Percentiles rank a stretch among this genome's conserved stretches.
These are phyloP conservation scores for Malus sieversii DNA, from an alignment of 306 rosid species.

Conservation along the genomic window DNA sequence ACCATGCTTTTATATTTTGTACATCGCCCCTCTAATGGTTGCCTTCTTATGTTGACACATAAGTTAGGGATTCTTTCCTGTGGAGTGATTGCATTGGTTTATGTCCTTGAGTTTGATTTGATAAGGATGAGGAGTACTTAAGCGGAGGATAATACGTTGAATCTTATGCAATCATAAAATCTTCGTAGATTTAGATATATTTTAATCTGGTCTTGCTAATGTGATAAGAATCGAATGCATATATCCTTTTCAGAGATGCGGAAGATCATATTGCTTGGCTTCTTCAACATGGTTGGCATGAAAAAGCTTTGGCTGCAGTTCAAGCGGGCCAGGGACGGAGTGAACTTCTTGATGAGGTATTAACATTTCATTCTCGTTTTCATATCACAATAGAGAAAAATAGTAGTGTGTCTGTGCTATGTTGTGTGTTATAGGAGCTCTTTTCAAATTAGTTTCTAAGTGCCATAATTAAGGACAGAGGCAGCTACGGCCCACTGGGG, in stretches of 20 bases:
- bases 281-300: constrained; percentile 95
- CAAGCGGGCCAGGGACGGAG: constrained; percentile 95
- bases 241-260: constrained; percentile 63
- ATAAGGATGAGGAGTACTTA: not conserved
- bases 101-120: not conserved
- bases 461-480: not conserved
- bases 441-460: not conserved
- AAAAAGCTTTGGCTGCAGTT: constrained; percentile 93
- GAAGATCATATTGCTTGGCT: constrained; percentile 99
- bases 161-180: not conserved
- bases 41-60: not conserved
- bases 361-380: not conserved
- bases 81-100: not conserved
- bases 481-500: not conserved
- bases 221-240: constrained; percentile 16
- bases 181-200: not conserved
- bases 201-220: not conserved
- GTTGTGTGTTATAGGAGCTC: not conserved
- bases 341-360: constrained; percentile 94
- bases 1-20: not conserved
- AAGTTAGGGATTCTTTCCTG: not conserved
- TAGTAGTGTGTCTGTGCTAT: not conserved
- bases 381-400: not conserved
- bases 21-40: not conserved
- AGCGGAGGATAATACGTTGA: not conserved